phyloP scores from a whole-genome alignment of 345 rosid species.

The Gossypium anomalum region DNA sequence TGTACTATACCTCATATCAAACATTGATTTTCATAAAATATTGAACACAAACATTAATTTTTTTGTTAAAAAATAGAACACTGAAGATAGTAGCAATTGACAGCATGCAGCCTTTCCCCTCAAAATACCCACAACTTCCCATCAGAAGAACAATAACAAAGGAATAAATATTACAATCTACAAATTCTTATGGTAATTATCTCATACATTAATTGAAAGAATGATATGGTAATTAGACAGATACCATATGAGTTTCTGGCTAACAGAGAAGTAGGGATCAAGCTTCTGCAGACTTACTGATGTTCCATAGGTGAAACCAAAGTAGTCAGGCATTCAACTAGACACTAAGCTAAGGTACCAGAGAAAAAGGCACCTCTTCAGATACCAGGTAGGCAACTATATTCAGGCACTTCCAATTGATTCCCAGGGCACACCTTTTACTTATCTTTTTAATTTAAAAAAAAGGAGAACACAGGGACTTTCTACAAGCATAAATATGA shows the following conservation, averaged over 20 bases:
- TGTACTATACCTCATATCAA: neutral
- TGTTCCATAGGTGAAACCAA: neutral
- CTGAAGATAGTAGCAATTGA: neutral
- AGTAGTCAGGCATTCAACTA: neutral
- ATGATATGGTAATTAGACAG: neutral
- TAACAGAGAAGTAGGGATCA: neutral
- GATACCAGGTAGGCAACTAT: neutral
- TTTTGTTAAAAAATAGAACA: neutral
- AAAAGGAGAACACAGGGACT: neutral
- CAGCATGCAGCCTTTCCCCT: neutral
- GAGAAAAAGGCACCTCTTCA: neutral
- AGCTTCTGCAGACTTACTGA: neutral
- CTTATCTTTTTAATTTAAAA: neutral
- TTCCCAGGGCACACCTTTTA: neutral
- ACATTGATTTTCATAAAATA: neutral
- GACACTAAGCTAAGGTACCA: neutral
- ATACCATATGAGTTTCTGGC: neutral
- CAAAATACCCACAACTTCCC: neutral
- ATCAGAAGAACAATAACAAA: conserved; percentile 1
- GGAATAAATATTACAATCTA: neutral
- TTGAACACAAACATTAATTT: too few relatives aligned
- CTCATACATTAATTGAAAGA: neutral
- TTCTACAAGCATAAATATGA: neutral
- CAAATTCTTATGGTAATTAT: neutral
- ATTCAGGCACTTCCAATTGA: neutral